phyloP scores from a whole-genome alignment of 257 asterid genomes.

The Gynochthodes officinalis region DNA sequence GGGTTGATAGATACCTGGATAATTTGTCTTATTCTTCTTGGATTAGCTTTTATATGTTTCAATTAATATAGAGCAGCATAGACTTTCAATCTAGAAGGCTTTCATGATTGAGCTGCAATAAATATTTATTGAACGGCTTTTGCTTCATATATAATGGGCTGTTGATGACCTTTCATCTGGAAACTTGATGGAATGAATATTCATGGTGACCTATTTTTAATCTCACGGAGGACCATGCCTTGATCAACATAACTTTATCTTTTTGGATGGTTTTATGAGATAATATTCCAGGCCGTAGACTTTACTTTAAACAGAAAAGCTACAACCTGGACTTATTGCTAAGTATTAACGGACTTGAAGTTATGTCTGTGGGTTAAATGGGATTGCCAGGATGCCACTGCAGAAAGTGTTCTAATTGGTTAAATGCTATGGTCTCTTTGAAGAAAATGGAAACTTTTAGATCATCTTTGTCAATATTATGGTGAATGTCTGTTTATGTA shows the following conservation, averaged over 20 bases:
- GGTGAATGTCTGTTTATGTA: neutral
- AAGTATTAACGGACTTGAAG: neutral
- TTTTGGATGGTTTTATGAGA: neutral
- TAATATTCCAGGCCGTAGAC: neutral
- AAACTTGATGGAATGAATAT: neutral
- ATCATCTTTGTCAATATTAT: neutral
- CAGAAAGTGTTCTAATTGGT: neutral
- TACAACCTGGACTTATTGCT: neutral
- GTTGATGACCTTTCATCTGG: neutral
- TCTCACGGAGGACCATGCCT: neutral
- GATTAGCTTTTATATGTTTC: neutral
- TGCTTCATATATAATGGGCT: neutral
- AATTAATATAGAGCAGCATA: neutral
- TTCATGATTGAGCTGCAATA: neutral
- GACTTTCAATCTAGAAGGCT: neutral
- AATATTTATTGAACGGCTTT: neutral
- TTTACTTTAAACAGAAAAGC: no score
- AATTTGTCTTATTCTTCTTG: neutral
- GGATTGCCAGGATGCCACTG: neutral
- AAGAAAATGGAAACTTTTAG: neutral
- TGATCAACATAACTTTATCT: neutral
- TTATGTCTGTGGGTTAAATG: neutral
- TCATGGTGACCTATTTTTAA: neutral
- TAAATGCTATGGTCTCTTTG: neutral
- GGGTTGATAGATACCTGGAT: no score